Evolutionary conservation across 176 grass and related monocot genomes (phyloP).

Genomic region (Zizania latifolia): DNA sequence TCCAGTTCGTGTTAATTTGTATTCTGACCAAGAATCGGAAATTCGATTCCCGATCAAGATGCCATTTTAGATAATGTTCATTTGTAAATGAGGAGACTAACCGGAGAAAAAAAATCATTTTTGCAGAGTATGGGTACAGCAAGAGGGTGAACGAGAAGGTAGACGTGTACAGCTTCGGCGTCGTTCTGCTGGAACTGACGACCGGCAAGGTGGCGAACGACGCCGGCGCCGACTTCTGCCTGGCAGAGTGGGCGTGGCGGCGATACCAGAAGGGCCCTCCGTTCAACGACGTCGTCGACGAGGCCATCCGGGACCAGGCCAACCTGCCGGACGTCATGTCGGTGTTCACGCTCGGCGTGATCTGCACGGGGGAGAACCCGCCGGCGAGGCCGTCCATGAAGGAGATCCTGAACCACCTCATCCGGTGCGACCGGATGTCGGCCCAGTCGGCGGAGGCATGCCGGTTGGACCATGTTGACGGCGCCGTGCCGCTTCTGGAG

Average conservation of each 20-base stretch:
- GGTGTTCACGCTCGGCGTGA: conserved; percentile 58
- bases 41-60: neutral
- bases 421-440: conserved; percentile 20
- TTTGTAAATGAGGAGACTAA: neutral
- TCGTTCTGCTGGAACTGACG: conserved; percentile 70
- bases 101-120: neutral
- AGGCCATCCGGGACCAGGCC: conserved; percentile 25
- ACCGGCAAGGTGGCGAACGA: conserved; percentile 49
- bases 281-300: conserved; percentile 42
- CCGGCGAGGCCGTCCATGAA: conserved; percentile 60
- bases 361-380: conserved; percentile 59
- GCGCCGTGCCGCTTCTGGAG: conserved; percentile 22
- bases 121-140: conserved; percentile 57
- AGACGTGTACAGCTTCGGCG: conserved; percentile 85
- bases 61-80: neutral
- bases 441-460: conserved; percentile 1
- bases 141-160: conserved; percentile 73
- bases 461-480: neutral
- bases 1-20: neutral
- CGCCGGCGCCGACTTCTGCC: conserved; percentile 38
- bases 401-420: conserved; percentile 46
- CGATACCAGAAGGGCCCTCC: conserved; percentile 34
- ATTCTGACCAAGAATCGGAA: neutral
- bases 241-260: conserved; percentile 78
- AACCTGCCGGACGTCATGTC: conserved; percentile 28